Base-by-base conservation (phyloP, 2,329 filamentous ascomycete species). In the Lanzia echinophila region DNA sequence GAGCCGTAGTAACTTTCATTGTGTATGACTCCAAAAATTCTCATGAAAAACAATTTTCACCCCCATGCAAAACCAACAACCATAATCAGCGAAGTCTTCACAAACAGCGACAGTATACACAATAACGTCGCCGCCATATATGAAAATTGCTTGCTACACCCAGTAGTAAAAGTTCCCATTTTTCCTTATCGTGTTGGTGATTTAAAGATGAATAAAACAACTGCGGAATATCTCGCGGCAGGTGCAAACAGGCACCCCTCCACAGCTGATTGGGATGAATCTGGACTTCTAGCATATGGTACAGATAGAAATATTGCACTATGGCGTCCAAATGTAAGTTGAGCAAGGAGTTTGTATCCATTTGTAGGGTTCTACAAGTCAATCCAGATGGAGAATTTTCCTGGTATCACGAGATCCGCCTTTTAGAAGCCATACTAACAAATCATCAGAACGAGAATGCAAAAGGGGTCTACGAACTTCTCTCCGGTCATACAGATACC, bases 231-330 rank as follows among this genome's bases (percentile, higher is more conserved):
- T 56, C 59, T 68, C 32, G 62, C 89, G 45, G 83, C 86, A 58
- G 94, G 94, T 57, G 92, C 90, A 45, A 99, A 97, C 70, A 81
- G 92, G 63, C 89, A 97, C 65, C 87, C 92, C 17, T 84, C 86
- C 15, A 88, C 90, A 28, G 91, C 92, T 28, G 92, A 97, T 72
- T 99, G 94, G 94, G 83, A 87, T 67, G 73, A 78, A 59, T 74
- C 75, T 19, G 88, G 87, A 10, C 68, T 90, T 43, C 76, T 99
- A 51, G 94, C 90, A 31, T 99, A 89, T 73, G 94, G 94, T 32
- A 86, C 91, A 8, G 89, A 95, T 70, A 84, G 85, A 62, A 94
- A 94, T 71, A 79, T 99, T 63, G 92, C 90, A 42, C 68, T 97
- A 39, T 99, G 94, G 94, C 77, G 83, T 67, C 90, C 90, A 53